phyloP scores from a whole-genome alignment of 495 filamentous ascomycete genomes.

The Neurospora africana region DNA sequence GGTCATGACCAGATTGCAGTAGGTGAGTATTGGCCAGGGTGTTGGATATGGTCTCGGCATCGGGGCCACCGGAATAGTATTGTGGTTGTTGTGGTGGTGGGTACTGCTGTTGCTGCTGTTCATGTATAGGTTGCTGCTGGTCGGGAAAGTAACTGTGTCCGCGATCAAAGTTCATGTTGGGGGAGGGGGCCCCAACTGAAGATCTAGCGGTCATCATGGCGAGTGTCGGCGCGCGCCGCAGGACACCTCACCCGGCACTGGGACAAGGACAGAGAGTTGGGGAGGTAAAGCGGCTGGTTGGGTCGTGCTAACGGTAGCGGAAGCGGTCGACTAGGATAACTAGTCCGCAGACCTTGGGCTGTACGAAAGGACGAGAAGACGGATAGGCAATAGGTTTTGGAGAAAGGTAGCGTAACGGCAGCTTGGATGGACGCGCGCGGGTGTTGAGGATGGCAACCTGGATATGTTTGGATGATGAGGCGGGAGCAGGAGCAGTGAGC shows the following conservation, averaged over 20 bases:
- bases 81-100: neutral
- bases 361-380: neutral
- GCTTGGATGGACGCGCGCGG: neutral
- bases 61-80: constrained; percentile 13
- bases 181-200: constrained; percentile 2
- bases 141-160: constrained; percentile 15
- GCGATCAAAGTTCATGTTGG: constrained; percentile 7
- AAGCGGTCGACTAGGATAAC: neutral
- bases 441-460: neutral
- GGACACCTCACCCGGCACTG: neutral
- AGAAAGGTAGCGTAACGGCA: neutral
- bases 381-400: neutral
- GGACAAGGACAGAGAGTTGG: neutral
- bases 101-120: constrained; percentile 3
- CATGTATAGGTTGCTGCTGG: constrained; percentile 11
- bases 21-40: constrained; percentile 31
- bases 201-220: neutral
- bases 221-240: neutral
- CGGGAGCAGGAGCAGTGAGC: neutral
- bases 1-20: constrained; percentile 20
- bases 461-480: neutral
- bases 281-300: neutral
- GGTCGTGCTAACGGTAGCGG: neutral
- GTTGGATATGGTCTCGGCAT: constrained; percentile 32
- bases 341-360: neutral